Percentiles rank a stretch among this genome's conserved stretches.
Evolutionary conservation across 345 rosid species (phyloP).

Genomic region (Lumnitzera littorea): DNA sequence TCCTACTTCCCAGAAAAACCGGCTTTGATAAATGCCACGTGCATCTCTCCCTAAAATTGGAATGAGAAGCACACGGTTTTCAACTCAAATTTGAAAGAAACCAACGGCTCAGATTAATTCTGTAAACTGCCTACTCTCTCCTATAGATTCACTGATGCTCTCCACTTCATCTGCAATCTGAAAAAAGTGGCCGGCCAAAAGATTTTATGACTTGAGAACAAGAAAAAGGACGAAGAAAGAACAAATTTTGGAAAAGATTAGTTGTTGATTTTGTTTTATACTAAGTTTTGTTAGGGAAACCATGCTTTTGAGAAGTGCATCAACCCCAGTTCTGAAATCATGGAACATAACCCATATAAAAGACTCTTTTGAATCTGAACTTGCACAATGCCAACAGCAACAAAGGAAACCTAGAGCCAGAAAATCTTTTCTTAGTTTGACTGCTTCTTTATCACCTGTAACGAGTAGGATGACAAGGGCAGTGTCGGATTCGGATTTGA

Average conservation of each 20-base stretch:
- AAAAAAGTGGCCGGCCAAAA: too few relatives aligned
- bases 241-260: neutral
- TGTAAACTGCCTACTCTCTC: neutral
- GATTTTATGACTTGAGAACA: neutral
- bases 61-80: too few relatives aligned
- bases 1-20: too few relatives aligned
- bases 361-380: constrained; percentile 19
- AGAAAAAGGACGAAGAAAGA: too few relatives aligned
- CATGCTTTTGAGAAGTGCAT: constrained; percentile 74
- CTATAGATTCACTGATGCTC: constrained; percentile 6
- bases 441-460: constrained; percentile 26
- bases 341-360: constrained; percentile 32
- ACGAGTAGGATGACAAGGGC: constrained; percentile 36
- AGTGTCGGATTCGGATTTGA: constrained; percentile 52
- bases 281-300: neutral
- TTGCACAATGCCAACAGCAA: too few relatives aligned
- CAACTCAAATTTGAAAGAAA: neutral
- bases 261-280: too few relatives aligned
- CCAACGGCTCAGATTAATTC: constrained; percentile 24
- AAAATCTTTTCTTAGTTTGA: constrained; percentile 17
- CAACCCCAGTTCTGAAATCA: constrained; percentile 63
- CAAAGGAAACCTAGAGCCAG: constrained; percentile 22
- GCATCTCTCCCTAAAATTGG: too few relatives aligned
- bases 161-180: neutral
- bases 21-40: too few relatives aligned